phyloP scores from a whole-genome alignment of 345 rosid genomes.

The Turnera subulata region DNA sequence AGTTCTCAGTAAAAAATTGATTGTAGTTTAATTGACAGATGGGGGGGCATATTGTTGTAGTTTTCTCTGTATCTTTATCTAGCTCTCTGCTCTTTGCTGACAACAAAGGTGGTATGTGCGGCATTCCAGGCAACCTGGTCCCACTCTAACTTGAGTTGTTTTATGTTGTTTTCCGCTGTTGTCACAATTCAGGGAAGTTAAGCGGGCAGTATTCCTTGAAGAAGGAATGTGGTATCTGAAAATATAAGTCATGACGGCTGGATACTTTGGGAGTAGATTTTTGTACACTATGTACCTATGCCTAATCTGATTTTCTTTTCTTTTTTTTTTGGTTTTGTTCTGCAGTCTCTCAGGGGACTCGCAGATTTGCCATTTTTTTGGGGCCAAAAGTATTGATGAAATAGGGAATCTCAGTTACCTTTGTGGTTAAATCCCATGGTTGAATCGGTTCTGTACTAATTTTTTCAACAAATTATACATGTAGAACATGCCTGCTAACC shows the following conservation, averaged over 20 bases:
- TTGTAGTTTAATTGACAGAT: conserved; percentile 3
- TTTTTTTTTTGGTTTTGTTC: not conserved
- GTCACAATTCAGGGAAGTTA: conserved; percentile 1
- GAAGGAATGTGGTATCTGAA: not conserved
- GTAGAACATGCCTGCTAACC: too few relatives aligned
- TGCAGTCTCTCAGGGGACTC: not conserved
- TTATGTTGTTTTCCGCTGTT: not conserved
- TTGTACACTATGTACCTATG: conserved; percentile 14
- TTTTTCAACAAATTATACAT: too few relatives aligned
- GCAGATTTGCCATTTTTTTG: not conserved
- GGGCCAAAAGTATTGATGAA: not conserved
- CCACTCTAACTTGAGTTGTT: conserved; percentile 17
- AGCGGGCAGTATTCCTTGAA: not conserved
- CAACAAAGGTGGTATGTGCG: not conserved
- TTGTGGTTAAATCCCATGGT: not conserved
- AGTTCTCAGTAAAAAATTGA: not conserved
- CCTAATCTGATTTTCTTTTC: conserved; percentile 15
- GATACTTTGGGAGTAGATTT: conserved; percentile 9
- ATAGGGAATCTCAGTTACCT: not conserved
- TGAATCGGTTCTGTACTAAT: too few relatives aligned
- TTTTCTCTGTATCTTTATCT: not conserved
- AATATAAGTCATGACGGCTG: not conserved
- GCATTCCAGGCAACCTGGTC: conserved; percentile 1
- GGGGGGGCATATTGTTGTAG: not conserved
- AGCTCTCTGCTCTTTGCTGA: not conserved